Evolutionary conservation across 805 yeast species (phyloP).

Genomic region (Starmerella floricola): DNA sequence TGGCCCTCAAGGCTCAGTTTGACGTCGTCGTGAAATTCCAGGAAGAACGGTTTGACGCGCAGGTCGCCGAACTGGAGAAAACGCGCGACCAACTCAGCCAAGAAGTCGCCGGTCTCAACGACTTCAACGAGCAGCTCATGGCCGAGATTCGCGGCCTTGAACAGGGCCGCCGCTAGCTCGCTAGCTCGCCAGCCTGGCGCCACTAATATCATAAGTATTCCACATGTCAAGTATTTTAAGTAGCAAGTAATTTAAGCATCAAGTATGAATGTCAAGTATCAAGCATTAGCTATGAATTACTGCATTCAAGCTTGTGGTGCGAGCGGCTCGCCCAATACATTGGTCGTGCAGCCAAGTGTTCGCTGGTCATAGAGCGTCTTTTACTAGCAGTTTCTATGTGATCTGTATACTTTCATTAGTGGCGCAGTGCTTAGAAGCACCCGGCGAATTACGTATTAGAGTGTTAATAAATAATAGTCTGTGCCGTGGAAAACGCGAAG

Average conservation of each 20-base stretch:
- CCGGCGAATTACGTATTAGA: too few species aligned
- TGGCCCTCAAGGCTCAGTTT: constrained; percentile 39
- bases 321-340: too few species aligned
- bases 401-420: too few species aligned
- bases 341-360: too few species aligned
- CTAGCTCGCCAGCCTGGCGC: not conserved
- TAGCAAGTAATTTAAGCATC: too few species aligned
- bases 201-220: not conserved
- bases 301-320: too few species aligned
- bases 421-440: too few species aligned
- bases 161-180: not conserved
- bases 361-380: too few species aligned
- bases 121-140: constrained; percentile 48
- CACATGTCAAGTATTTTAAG: too few species aligned
- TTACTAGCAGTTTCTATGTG: too few species aligned
- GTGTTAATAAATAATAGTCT: constrained; percentile 1
- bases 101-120: constrained; percentile 28
- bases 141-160: constrained; percentile 12
- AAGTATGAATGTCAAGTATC: too few species aligned
- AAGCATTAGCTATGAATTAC: too few species aligned
- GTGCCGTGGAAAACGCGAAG: not conserved
- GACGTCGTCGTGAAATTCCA: constrained; percentile 81
- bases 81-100: constrained; percentile 41
- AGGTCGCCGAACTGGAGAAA: constrained; percentile 80
- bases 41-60: constrained; percentile 81